These are phyloP conservation scores for Coemansia aciculifera DNA, from an alignment of 192 early-diverging fungal species.

Conservation along the genomic window DNA sequence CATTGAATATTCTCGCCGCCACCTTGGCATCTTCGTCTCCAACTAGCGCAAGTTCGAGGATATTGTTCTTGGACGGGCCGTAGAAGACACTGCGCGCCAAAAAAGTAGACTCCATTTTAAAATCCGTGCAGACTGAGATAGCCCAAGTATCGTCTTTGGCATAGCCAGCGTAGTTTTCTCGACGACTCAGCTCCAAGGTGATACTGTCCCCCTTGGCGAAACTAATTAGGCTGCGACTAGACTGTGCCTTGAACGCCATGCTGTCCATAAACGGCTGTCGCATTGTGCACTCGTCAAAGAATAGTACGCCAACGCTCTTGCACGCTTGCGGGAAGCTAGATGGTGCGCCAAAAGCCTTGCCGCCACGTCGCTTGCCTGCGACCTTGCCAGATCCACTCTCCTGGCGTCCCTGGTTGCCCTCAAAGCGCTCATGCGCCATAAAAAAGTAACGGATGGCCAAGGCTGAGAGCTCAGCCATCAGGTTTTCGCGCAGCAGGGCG, in stretches of 20 bases:
- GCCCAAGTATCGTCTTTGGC: conserved; percentile 54
- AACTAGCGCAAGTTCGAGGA: conserved; percentile 43
- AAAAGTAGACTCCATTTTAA: conserved; percentile 33
- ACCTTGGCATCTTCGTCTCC: conserved; percentile 44
- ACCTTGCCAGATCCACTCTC: neutral
- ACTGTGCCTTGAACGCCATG: conserved; percentile 33
- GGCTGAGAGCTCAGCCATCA: conserved; percentile 38
- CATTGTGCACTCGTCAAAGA: conserved; percentile 42
- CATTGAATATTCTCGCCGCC: conserved; percentile 31
- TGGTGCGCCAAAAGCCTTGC: neutral
- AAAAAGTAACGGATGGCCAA: conserved; percentile 52
- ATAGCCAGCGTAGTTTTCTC: conserved; percentile 44
- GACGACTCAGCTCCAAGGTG: conserved; percentile 35
- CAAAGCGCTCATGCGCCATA: conserved; percentile 40
- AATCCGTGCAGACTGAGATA: conserved; percentile 32
- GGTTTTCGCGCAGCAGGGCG: conserved; percentile 39
- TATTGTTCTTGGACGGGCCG: conserved; percentile 52
- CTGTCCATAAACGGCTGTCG: conserved; percentile 44
- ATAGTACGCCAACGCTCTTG: conserved; percentile 36
- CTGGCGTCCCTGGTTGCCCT: conserved; percentile 4
- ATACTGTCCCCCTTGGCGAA: conserved; percentile 39
- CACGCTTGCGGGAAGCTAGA: conserved; percentile 25
- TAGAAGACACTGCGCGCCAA: conserved; percentile 51
- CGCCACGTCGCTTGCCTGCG: neutral
- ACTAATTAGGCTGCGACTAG: conserved; percentile 9